Base-by-base conservation (phyloP, 2,329 filamentous ascomycete genomes). In the Trichoderma koningiopsis region DNA sequence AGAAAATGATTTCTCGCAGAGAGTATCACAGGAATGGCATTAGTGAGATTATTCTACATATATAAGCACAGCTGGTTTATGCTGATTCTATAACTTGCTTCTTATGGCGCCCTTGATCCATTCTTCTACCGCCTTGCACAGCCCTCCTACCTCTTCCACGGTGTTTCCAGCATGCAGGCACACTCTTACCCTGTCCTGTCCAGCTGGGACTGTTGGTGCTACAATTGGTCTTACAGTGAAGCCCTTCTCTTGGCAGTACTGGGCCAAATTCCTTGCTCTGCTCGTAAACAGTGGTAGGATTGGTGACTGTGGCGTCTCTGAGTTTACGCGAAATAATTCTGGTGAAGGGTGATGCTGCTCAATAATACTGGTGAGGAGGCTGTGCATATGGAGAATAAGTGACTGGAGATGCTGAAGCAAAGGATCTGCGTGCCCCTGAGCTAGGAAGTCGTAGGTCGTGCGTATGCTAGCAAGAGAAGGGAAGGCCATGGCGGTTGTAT, bases 141-240 rank as follows among this genome's bases (percentile, higher is more conserved):
- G 75, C 0, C 80, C 82, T 5, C 89, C 82, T 0, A 92, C 81
- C 69, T 92, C 83, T 5, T 81, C 79, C 7, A 79, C 70, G 0
- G 86, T 89, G 71, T 92, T 93, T 0, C 85, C 87, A 0, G 89
- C 88, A 77, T 93, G 91, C 2, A 93, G 76, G 76, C 90, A 92
- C 0, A 93, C 81, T 10, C 91, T 81, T 0, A 92, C 86, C 13
- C 91, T 81, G 75, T 92, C 88, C 5, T 81, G 86, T 0, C 90
- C 89, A 2, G 76, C 77, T 0, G 89, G 88, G 2, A 93, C 89
- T 0, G 90, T 92, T 0, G 91, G 91, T 1, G 89, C 83, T 69
- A 92, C 88, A 19, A 92, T 91, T 0, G 89, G 84, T 2, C 90
- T 83, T 0, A 92, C 86, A 55, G 89, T 81, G 68, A 87, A 88